phyloP scores from a whole-genome alignment of 1,139 yeast species.

The Candida sp. region DNA sequence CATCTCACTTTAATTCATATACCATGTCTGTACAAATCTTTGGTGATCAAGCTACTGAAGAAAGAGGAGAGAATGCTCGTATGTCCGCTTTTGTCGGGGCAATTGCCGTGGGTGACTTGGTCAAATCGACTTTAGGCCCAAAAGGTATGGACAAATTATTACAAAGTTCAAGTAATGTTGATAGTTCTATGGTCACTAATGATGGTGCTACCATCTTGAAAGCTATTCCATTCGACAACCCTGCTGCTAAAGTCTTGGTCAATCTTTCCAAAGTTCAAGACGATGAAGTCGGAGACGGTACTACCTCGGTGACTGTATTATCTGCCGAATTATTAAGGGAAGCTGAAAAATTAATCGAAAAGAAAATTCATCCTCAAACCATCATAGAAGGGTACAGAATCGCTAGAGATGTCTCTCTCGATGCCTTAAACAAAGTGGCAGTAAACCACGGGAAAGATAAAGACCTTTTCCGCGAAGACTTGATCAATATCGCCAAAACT shows the following conservation, averaged over 20 bases:
- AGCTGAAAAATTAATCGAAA: constrained; percentile 90
- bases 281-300: constrained; percentile 99
- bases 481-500: constrained; percentile 85
- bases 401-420: constrained; percentile 79
- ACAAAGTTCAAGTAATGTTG: constrained; percentile 80
- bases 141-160: constrained; percentile 97
- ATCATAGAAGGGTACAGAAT: constrained; percentile 94
- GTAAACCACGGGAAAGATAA: constrained; percentile 66
- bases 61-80: constrained; percentile 97
- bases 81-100: constrained; percentile 97
- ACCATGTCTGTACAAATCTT: constrained; percentile 81
- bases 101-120: constrained; percentile 97
- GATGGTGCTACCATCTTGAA: constrained; percentile 98
- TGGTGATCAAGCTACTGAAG: constrained; percentile 97
- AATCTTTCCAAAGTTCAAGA: constrained; percentile 97
- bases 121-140: constrained; percentile 94
- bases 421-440: constrained; percentile 75
- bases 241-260: constrained; percentile 97
- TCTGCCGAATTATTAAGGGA: constrained; percentile 91
- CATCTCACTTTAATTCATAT: no score
- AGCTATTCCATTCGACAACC: constrained; percentile 93
- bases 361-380: constrained; percentile 96
- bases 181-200: constrained; percentile 78
- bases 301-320: constrained; percentile 96
- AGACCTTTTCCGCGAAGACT: constrained; percentile 70